phyloP scores from a whole-genome alignment of 441 rosid genomes.

The Gossypium gossypioides region DNA sequence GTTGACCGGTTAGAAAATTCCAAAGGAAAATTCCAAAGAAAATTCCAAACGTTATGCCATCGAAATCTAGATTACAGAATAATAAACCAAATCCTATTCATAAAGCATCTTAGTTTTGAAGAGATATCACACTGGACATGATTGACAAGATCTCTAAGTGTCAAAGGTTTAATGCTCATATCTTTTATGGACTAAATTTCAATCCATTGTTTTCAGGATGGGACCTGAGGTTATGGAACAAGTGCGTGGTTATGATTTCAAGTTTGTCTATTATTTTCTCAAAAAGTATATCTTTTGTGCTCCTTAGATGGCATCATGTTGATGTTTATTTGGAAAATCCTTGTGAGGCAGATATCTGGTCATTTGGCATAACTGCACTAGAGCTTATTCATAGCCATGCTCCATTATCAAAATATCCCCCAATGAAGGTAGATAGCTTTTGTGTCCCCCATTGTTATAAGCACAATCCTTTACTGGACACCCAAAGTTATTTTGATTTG shows the following conservation, averaged over 20 bases:
- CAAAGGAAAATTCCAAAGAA: too few relatives aligned
- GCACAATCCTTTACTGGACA: too few relatives aligned
- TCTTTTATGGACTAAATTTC: slow-evolving; percentile 1
- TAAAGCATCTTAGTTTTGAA: not conserved
- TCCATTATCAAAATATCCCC: slow-evolving; percentile 93
- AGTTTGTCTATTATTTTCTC: slow-evolving; percentile 38
- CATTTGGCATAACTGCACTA: slow-evolving; percentile 88
- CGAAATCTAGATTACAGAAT: not conserved
- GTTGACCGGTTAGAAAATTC: too few relatives aligned
- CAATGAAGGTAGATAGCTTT: too few relatives aligned
- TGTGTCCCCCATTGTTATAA: too few relatives aligned
- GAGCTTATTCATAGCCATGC: slow-evolving; percentile 99
- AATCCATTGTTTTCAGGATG: slow-evolving; percentile 54
- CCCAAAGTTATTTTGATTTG: too few relatives aligned
- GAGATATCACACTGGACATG: not conserved
- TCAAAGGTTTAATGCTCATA: slow-evolving; percentile 1
- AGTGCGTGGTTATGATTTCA: slow-evolving; percentile 89
- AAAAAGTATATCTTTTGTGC: slow-evolving; percentile 6
- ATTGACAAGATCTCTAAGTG: not conserved
- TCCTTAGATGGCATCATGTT: slow-evolving; percentile 11
- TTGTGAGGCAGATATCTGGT: slow-evolving; percentile 93
- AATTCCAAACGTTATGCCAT: not conserved
- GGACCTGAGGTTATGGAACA: slow-evolving; percentile 99
- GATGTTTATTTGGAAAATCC: slow-evolving; percentile 26
- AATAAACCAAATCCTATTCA: slow-evolving; percentile 1